Percentiles rank a stretch among this genome's conserved stretches.
phyloP scores from a whole-genome alignment of 345 rosid species.

The Pelargonium nanum region DNA sequence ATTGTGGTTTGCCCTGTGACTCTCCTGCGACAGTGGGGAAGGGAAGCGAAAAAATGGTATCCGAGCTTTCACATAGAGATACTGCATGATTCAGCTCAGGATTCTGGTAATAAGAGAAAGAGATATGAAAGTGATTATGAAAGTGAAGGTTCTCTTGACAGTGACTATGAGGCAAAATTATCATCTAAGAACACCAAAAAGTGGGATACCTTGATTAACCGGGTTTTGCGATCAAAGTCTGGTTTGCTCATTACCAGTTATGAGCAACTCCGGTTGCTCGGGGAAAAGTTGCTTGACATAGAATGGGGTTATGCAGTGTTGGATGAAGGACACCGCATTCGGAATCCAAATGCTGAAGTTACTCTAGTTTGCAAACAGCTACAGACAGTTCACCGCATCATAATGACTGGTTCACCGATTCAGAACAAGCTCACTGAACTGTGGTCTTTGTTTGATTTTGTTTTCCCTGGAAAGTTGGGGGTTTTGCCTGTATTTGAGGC shows the following conservation, averaged over 20 bases:
- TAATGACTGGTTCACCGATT: conserved; percentile 98
- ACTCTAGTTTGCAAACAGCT: conserved; percentile 93
- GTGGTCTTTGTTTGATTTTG: conserved; percentile 98
- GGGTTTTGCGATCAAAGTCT: conserved; percentile 60
- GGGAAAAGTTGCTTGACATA: conserved; percentile 71
- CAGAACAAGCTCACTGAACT: conserved; percentile 85
- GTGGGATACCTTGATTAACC: conserved; percentile 79
- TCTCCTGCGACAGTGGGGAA: conserved; percentile 85
- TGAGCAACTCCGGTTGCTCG: conserved; percentile 84
- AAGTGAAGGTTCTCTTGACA: conserved; percentile 54
- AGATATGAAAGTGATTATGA: conserved; percentile 56
- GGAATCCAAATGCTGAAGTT: conserved; percentile 89
- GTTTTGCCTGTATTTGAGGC: conserved; percentile 96
- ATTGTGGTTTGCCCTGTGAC: conserved; percentile 93
- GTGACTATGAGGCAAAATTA: conserved; percentile 41
- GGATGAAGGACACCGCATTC: conserved; percentile 96
- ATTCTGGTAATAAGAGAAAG: conserved; percentile 33
- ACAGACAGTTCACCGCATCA: conserved; percentile 86
- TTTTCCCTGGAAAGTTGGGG: conserved; percentile 95
- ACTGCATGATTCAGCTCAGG: conserved; percentile 87
- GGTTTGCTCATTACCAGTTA: conserved; percentile 88
- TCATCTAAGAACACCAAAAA: conserved; percentile 43
- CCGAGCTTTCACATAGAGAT: conserved; percentile 68
- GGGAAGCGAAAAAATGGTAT: conserved; percentile 88
- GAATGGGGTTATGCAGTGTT: conserved; percentile 93